Conservation (phyloP, 495 filamentous ascomycete genomes). For the Penicillium bialowiezense region DNA sequence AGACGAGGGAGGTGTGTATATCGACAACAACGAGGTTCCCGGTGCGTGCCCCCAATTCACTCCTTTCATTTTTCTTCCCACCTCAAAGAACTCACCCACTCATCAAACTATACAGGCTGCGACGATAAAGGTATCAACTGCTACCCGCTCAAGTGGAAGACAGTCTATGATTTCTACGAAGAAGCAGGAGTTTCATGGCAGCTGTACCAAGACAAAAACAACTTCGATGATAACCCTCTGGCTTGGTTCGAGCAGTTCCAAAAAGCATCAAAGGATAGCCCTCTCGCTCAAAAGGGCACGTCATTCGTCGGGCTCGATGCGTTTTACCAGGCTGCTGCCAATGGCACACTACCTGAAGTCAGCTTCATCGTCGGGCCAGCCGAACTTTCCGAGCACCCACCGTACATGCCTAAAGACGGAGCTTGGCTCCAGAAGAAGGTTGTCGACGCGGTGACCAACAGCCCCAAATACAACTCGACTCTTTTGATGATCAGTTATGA, state of each 20-base stretch:
- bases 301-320: slow-evolving; percentile 42
- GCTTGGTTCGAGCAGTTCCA: slow-evolving; percentile 56
- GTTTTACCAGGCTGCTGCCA: slow-evolving; percentile 50
- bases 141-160: slow-evolving; percentile 56
- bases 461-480: slow-evolving; percentile 48
- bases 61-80: neutral
- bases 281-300: slow-evolving; percentile 44
- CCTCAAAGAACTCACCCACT: neutral
- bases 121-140: slow-evolving; percentile 44
- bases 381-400: slow-evolving; percentile 53
- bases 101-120: slow-evolving; percentile 31
- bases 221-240: slow-evolving; percentile 55
- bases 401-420: slow-evolving; percentile 52
- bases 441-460: slow-evolving; percentile 47
- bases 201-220: slow-evolving; percentile 51
- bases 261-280: slow-evolving; percentile 32
- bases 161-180: slow-evolving; percentile 50
- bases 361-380: slow-evolving; percentile 52
- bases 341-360: slow-evolving; percentile 51
- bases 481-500: slow-evolving; percentile 54
- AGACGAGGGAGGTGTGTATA: slow-evolving; percentile 47
- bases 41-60: slow-evolving; percentile 15
- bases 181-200: slow-evolving; percentile 54
- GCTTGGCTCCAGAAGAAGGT: slow-evolving; percentile 57
- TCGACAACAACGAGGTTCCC: slow-evolving; percentile 56